Conservation (phyloP, 495 filamentous ascomycete genomes). For the Pyrenopolyporus hunteri region DNA sequence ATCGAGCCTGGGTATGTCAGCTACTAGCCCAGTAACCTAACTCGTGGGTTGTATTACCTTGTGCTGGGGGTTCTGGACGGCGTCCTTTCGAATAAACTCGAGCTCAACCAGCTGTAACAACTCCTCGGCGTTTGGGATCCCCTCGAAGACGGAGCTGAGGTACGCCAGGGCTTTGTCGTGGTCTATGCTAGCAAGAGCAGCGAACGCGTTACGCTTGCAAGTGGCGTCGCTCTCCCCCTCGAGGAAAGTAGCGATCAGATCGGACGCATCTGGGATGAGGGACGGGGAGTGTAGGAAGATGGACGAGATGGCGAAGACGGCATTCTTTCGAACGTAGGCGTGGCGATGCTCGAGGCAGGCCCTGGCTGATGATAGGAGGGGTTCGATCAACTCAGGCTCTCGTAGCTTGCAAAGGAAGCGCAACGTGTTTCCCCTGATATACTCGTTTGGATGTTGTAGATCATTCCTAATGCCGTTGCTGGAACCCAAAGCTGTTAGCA, state of each 20-base stretch:
- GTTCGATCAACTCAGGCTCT: slow-evolving; percentile 95
- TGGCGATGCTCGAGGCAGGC: slow-evolving; percentile 94
- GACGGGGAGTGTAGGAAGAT: slow-evolving; percentile 91
- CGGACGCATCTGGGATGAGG: slow-evolving; percentile 93
- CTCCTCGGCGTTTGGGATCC: slow-evolving; percentile 92
- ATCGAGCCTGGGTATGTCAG: slow-evolving; percentile 68
- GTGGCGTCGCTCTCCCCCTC: slow-evolving; percentile 91
- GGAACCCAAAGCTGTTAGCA: slow-evolving; percentile 29
- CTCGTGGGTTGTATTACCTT: slow-evolving; percentile 62
- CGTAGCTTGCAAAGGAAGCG: slow-evolving; percentile 96
- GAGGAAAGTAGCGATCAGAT: slow-evolving; percentile 88
- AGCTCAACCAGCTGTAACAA: slow-evolving; percentile 90
- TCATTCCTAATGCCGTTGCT: slow-evolving; percentile 99
- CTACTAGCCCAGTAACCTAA: slow-evolving; percentile 39
- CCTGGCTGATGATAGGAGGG: slow-evolving; percentile 87
- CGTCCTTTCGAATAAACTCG: slow-evolving; percentile 97
- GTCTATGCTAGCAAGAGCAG: slow-evolving; percentile 85
- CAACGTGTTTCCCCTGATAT: slow-evolving; percentile 93
- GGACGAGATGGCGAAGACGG: slow-evolving; percentile 90
- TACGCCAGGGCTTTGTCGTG: slow-evolving; percentile 93
- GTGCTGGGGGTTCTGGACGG: slow-evolving; percentile 90
- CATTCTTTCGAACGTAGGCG: slow-evolving; percentile 97
- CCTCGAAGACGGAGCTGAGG: slow-evolving; percentile 88
- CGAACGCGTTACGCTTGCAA: slow-evolving; percentile 98
- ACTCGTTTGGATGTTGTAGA: slow-evolving; percentile 97